Base-by-base conservation (phyloP, 2,329 filamentous ascomycete species). In the Stemphylium vesicarium region DNA sequence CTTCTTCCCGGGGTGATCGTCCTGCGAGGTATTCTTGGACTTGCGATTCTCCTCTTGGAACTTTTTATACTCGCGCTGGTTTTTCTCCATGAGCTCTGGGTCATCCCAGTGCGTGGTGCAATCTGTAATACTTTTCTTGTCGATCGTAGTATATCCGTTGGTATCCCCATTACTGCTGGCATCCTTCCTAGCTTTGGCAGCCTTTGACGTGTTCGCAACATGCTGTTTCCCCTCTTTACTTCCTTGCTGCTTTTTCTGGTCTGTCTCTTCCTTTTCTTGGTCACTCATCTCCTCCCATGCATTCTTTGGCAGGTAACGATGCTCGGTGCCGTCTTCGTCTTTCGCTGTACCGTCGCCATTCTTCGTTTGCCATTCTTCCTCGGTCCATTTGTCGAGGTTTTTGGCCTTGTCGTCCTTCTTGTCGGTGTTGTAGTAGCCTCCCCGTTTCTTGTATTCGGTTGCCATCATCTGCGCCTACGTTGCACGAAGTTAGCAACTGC, bases 341-440 rank as follows among this genome's bases (percentile, higher is more conserved):
- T 78, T 78, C 1, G 80, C 79, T n/a, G 75, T 67, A 0, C 75
- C 79, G 6, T 70, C 73, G 1, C 79, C 79, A 41, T 81, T 79
- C 53, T 80, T 81, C 0, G 78, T 81, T 69, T 81, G 78, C 78
- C 79, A 81, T 4, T 81, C 76, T 49, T 81, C 80, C n/a, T 80
- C 69, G 0, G 68, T 72, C 79, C 80, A 82, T 15, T 80, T 71
- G 5, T 74, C 71, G 1, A 82, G 69, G 42, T 79, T 68, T 63
- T 79, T 75, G 48, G 81, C 78, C 4, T 73, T 74, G 20, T 79
- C 69, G 54, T 79, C 75, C 39, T 75, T 69, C 51, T 81, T 79
- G 41, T 76, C 73, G 3, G 76, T 80, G 6, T 72, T 81, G 63
- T 82, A 81, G 22, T 66, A 73, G 6, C 79, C 79, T 13, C 80